Evolutionary conservation across 805 yeast genomes (phyloP), one percentile per base, ranked within the genome.

Genomic region (Lipomyces orientalis): DNA sequence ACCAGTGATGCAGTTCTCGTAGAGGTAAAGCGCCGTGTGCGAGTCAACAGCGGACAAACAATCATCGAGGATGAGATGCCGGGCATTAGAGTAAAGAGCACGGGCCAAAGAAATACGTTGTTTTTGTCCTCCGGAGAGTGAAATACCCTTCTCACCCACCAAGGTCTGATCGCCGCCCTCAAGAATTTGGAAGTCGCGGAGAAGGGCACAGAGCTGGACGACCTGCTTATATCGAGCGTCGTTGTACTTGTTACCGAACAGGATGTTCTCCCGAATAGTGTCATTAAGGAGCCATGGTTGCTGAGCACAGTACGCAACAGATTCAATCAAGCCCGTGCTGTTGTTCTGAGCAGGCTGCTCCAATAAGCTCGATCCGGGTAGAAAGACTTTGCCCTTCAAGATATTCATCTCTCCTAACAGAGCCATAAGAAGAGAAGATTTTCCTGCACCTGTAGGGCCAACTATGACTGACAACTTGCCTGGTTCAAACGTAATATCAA

Each of bases 361-460:
- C 70, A 95, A 78, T 97, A 84, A 71, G 80, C 77, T 66, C 55
- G 83, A 83, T 65, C 94, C 93, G 1, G 97, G 97, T 55, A 91
- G 59, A 37, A 60, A 65, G 10, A 71, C 69, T 0, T 52, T 37
- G 6, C 73, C 73, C 19, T 79, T 76, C 9, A 81, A 72, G 60
- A 88, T 78, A 67, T 89, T 88, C 98, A 95, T 94, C 81, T 94
- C 99, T 76, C 99, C 99, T 54, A 94, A 83, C 61, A 94, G 81
- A 2, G 97, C 98, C 83, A 94, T 82, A 67, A 95, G 82, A 71
- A 95, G 79, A 0, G 98, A 93, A 2, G 97, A 90, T 78, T 94
- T 94, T 79, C 99, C 99, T 0, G 97, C 80, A 66, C 99, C 98
- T n/a, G 98, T 95, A 6, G 97, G 90, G 29, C 99, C 99, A 74